These are phyloP conservation scores for Plicaturopsis crispa DNA, from an alignment of 768 basidiomycete species.

Conservation along the genomic window DNA sequence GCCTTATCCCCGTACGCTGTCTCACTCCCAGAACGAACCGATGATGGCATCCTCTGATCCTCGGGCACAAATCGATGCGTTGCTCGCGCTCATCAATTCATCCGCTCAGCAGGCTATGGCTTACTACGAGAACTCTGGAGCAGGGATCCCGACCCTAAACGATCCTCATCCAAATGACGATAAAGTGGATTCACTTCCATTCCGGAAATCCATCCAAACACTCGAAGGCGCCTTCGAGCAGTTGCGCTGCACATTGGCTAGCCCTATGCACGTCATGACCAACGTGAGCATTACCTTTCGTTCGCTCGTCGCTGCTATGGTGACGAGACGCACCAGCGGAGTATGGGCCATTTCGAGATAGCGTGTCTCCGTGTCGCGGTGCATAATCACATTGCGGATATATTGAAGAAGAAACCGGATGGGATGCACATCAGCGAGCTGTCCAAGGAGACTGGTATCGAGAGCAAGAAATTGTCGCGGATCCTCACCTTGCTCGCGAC, in stretches of 20 bases:
- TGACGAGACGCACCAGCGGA: too few relatives aligned
- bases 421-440: slow-evolving; percentile 29
- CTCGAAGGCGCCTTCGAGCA: too few relatives aligned
- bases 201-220: too few relatives aligned
- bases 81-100: slow-evolving; percentile 22
- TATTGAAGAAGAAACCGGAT: slow-evolving; percentile 24
- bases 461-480: slow-evolving; percentile 27
- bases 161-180: too few relatives aligned
- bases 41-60: too few relatives aligned
- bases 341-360: slow-evolving; percentile 13
- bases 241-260: too few relatives aligned
- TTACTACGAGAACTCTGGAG: slow-evolving; percentile 20
- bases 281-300: too few relatives aligned
- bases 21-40: too few relatives aligned
- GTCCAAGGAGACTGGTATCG: slow-evolving; percentile 19
- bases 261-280: too few relatives aligned
- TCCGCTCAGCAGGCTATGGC: slow-evolving; percentile 23
- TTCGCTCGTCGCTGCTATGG: too few relatives aligned
- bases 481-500: slow-evolving; percentile 31
- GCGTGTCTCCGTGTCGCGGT: slow-evolving; percentile 25
- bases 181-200: too few relatives aligned
- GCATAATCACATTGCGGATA: slow-evolving; percentile 30
- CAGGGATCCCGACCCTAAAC: slow-evolving; percentile 21
- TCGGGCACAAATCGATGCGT: slow-evolving; percentile 10
- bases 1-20: too few relatives aligned